phyloP scores from a whole-genome alignment of 768 basidiomycete genomes.

The Trametes punicea region DNA sequence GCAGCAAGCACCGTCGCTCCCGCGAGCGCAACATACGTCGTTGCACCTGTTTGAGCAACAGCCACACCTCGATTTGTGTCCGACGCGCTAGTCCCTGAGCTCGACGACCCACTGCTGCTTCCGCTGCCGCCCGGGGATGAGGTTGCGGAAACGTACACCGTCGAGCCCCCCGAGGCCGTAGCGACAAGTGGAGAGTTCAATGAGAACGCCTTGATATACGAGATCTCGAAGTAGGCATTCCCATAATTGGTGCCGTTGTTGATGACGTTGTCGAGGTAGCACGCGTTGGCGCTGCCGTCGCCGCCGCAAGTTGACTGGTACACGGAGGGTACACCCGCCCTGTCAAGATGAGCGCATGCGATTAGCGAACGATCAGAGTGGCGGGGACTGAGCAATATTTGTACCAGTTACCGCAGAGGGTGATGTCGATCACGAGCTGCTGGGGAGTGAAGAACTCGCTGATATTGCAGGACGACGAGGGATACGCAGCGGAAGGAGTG shows the following conservation, averaged over 20 bases:
- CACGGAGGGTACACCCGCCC: slow-evolving; percentile 49
- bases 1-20: slow-evolving; percentile 5
- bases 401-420: slow-evolving; percentile 52
- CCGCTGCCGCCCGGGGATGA: slow-evolving; percentile 8
- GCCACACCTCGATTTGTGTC: not conserved
- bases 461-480: slow-evolving; percentile 42
- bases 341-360: slow-evolving; percentile 22
- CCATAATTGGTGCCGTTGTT: slow-evolving; percentile 44
- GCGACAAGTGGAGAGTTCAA: slow-evolving; percentile 21
- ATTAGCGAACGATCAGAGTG: too few species aligned
- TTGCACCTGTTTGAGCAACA: not conserved
- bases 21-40: not conserved
- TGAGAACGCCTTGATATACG: slow-evolving; percentile 53
- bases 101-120: not conserved
- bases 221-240: slow-evolving; percentile 58
- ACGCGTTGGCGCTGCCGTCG: slow-evolving; percentile 37
- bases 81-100: not conserved
- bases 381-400: slow-evolving; percentile 6
- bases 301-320: slow-evolving; percentile 43
- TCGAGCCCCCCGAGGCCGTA: slow-evolving; percentile 2
- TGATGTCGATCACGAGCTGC: slow-evolving; percentile 54
- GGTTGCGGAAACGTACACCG: slow-evolving; percentile 10
- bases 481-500: slow-evolving; percentile 42
- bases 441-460: slow-evolving; percentile 44
- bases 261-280: slow-evolving; percentile 51